Conservation (phyloP, 306 rosid genomes). For the Crataegus laevigata region DNA sequence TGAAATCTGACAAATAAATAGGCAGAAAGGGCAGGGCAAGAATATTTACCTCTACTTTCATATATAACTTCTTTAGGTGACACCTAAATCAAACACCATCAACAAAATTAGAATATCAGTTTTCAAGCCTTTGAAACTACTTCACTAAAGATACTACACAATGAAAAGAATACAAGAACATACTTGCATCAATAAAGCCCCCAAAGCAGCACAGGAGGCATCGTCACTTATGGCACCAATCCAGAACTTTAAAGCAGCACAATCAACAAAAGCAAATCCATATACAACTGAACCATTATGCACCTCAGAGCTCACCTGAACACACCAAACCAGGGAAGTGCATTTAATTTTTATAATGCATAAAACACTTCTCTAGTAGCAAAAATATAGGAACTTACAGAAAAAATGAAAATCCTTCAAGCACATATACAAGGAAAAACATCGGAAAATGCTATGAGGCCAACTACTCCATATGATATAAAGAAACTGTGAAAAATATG, state of each 20-base stretch:
- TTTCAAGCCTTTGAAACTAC: conserved; percentile 6
- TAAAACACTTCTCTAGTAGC: background rate
- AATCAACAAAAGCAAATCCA: conserved; percentile 93
- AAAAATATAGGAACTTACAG: background rate
- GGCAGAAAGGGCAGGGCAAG: background rate
- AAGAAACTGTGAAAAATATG: background rate
- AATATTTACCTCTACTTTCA: conserved; percentile 63
- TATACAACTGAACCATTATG: conserved; percentile 57
- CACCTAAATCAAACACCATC: conserved; percentile 51
- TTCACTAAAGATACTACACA: conserved; percentile 12
- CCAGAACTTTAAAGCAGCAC: conserved; percentile 89
- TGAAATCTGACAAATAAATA: conserved; percentile 10
- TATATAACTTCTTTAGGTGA: conserved; percentile 84
- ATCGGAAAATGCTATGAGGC: background rate
- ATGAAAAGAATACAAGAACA: conserved; percentile 21
- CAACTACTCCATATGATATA: background rate
- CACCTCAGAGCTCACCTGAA: conserved; percentile 42
- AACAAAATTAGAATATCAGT: conserved; percentile 16
- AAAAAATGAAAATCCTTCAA: background rate
- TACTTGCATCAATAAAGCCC: conserved; percentile 90
- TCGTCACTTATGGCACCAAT: conserved; percentile 78
- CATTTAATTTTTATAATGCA: background rate
- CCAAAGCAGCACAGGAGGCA: conserved; percentile 78
- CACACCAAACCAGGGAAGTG: background rate
- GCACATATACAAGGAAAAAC: background rate